A percentile compares a stretch with the other conserved stretches of the same genome.
Conservation (phyloP, 495 filamentous ascomycete genomes). For the Letharia columbiana region DNA sequence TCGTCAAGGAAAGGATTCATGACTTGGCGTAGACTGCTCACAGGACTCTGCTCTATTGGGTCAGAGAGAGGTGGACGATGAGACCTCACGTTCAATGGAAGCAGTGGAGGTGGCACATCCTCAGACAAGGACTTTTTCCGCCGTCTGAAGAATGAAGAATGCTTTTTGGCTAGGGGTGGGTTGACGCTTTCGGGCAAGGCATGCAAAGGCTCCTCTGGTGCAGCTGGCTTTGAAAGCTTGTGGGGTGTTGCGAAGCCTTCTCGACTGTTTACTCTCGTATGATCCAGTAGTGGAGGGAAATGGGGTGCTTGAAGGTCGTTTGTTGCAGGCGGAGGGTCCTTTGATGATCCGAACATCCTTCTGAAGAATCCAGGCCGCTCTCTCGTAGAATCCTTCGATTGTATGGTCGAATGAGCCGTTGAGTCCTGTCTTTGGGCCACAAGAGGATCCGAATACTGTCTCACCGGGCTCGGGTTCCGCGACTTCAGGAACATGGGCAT, state of each 20-base stretch:
- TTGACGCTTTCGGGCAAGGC: slow-evolving; percentile 37
- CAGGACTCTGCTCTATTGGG: slow-evolving; percentile 55
- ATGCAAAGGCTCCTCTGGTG: slow-evolving; percentile 29
- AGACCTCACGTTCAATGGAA: slow-evolving; percentile 30
- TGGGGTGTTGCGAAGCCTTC: slow-evolving; percentile 10
- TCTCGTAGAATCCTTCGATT: slow-evolving; percentile 33
- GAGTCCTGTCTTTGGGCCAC: slow-evolving; percentile 7
- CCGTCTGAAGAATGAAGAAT: slow-evolving; percentile 84
- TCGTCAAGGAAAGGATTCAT: slow-evolving; percentile 75
- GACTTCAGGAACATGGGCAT: slow-evolving; percentile 16
- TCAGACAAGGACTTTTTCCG: slow-evolving; percentile 78
- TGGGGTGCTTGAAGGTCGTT: slow-evolving; percentile 14
- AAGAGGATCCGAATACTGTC: slow-evolving; percentile 14
- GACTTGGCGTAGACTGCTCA: slow-evolving; percentile 75
- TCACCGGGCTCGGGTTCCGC: slow-evolving; percentile 14
- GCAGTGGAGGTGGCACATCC: slow-evolving; percentile 41
- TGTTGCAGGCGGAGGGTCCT: slow-evolving; percentile 28
- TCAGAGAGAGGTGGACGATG: slow-evolving; percentile 28
- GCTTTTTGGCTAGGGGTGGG: slow-evolving; percentile 72
- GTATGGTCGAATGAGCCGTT: slow-evolving; percentile 1
- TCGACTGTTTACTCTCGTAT: slow-evolving; percentile 13
- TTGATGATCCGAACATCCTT: slow-evolving; percentile 70
- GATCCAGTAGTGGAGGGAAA: slow-evolving; percentile 1
- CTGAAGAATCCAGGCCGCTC: slow-evolving; percentile 86
- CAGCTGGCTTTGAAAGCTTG: slow-evolving; percentile 16